Percentiles rank a stretch among this genome's conserved stretches.
Evolutionary conservation across 257 asterid species (phyloP).

Genomic region (Nicotiana benthamiana): DNA sequence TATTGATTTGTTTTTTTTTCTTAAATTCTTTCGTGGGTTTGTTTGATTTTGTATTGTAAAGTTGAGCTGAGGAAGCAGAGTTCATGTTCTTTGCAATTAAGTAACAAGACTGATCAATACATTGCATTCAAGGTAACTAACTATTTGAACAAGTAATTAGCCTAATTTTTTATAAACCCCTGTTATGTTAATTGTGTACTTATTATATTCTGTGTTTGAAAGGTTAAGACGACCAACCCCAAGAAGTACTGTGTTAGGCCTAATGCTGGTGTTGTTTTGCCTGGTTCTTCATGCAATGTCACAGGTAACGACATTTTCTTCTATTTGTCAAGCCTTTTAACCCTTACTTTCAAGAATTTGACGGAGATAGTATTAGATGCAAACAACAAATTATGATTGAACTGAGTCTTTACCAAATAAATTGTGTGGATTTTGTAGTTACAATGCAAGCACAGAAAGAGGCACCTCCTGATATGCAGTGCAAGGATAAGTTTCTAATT

Average conservation of each 20-base stretch:
- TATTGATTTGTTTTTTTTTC: constrained; percentile 9
- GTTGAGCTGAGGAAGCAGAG: constrained; percentile 87
- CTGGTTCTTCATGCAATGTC: constrained; percentile 60
- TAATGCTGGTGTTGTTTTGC: constrained; percentile 68
- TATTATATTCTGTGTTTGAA: not conserved
- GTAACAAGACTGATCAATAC: constrained; percentile 65
- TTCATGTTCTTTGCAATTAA: constrained; percentile 69
- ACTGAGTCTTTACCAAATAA: not conserved
- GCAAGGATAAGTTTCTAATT: constrained; percentile 76
- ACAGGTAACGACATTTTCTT: constrained; percentile 37
- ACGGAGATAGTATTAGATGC: not conserved
- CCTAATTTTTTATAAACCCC: not conserved
- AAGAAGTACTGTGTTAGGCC: constrained; percentile 81
- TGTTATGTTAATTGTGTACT: constrained; percentile 4
- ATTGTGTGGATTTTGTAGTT: constrained; percentile 35
- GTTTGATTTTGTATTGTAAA: constrained; percentile 4
- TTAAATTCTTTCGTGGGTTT: not conserved
- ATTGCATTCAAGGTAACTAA: constrained; percentile 71
- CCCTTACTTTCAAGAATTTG: not conserved
- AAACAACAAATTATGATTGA: not conserved
- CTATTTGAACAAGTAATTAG: not conserved
- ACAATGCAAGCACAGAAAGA: constrained; percentile 83
- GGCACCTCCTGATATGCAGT: constrained; percentile 73
- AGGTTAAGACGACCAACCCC: constrained; percentile 94
- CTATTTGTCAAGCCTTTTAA: not conserved